Base-by-base conservation (phyloP, 192 early-diverging fungal genomes). In the Glomus cerebriforme region DNA sequence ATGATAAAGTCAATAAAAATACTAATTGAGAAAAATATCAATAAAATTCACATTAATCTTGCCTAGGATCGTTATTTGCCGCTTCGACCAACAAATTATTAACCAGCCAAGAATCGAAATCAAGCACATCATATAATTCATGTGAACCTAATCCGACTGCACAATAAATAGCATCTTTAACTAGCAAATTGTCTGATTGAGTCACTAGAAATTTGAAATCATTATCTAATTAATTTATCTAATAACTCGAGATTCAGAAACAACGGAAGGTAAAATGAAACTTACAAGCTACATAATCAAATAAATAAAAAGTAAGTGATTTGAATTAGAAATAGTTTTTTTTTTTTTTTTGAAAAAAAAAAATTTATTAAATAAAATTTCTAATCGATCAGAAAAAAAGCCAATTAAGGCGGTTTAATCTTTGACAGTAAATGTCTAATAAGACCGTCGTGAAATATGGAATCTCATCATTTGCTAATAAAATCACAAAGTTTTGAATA, bases 111-210 rank as follows among this genome's bases (percentile, higher is more conserved):
- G 78, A 70, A 73, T 95, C 93, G 82, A 98, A 96, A 68, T 96
- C 91, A 19, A 98, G 81, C 32, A 84, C 82, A 73, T 95, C 93
- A 83, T 90, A 95, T 26, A 98, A 83, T 43, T 94, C 93, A 63
- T 92, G 89, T 0, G 95, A 92, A 49, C 94, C 91, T 58, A 95
- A 85, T 1, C 95, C 96, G 62, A 96, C 83, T 1, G 93, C 92
- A 12, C 89, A 88, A 75, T 95, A 96, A 5, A 94, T 87, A 1
- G 92, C 91, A 47, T 96, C 95, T 79, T 92, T 93, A 26, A 96
- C 83, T 27, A 92, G 79, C 35, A 94, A 69, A 68, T 85, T 79
- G 6, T 84, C 66, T 29, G 80, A 79, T 78, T 92, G 87, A 26
- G 65, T 79, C 1, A 83, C 84, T 45, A 78, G 81, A 81, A 43